Percentiles rank a stretch among this genome's conserved stretches.
phyloP scores from a whole-genome alignment of 208 protist genomes.

The Leishmania turanica region DNA sequence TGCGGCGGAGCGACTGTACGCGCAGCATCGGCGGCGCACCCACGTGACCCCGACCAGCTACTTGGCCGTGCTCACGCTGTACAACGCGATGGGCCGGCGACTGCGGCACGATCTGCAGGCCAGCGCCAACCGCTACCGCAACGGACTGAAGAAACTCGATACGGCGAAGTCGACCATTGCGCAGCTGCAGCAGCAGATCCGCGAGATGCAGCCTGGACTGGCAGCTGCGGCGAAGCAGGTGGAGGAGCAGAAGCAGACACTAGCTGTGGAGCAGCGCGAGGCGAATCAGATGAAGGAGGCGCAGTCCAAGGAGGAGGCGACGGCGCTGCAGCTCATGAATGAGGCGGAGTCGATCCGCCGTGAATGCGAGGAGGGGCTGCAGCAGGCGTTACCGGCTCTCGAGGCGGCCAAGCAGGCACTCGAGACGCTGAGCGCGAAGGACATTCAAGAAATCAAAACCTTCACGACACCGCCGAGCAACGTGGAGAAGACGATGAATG shows the following conservation, averaged over 20 bases:
- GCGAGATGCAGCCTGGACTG: slow-evolving; percentile 94
- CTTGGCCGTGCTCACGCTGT: slow-evolving; percentile 92
- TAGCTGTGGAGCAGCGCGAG: slow-evolving; percentile 85
- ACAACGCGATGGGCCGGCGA: slow-evolving; percentile 78
- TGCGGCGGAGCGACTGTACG: slow-evolving; percentile 81
- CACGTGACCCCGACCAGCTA: slow-evolving; percentile 97
- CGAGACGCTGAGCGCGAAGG: slow-evolving; percentile 90
- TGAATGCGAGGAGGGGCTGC: slow-evolving; percentile 94
- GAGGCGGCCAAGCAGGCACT: slow-evolving; percentile 91
- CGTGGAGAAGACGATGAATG: slow-evolving; percentile 93
- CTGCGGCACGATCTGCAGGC: slow-evolving; percentile 56
- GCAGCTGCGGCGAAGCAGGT: slow-evolving; percentile 87
- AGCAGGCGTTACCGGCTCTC: slow-evolving; percentile 93
- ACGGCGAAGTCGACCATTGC: slow-evolving; percentile 93
- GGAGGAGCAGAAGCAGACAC: slow-evolving; percentile 85
- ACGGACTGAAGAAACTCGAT: slow-evolving; percentile 93
- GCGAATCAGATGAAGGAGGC: slow-evolving; percentile 84
- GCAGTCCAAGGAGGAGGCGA: slow-evolving; percentile 82
- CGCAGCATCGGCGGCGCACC: slow-evolving; percentile 88
- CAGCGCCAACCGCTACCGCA: slow-evolving; percentile 75
- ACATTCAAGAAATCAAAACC: slow-evolving; percentile 94
- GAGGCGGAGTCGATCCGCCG: slow-evolving; percentile 86
- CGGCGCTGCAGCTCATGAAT: slow-evolving; percentile 74
- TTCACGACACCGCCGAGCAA: slow-evolving; percentile 90
- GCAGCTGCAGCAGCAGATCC: slow-evolving; percentile 95